A percentile compares a stretch with the other conserved stretches of the same genome.
Evolutionary conservation across 2,329 filamentous ascomycete genomes (phyloP).

Genomic region (Diaporthe ilicicola): DNA sequence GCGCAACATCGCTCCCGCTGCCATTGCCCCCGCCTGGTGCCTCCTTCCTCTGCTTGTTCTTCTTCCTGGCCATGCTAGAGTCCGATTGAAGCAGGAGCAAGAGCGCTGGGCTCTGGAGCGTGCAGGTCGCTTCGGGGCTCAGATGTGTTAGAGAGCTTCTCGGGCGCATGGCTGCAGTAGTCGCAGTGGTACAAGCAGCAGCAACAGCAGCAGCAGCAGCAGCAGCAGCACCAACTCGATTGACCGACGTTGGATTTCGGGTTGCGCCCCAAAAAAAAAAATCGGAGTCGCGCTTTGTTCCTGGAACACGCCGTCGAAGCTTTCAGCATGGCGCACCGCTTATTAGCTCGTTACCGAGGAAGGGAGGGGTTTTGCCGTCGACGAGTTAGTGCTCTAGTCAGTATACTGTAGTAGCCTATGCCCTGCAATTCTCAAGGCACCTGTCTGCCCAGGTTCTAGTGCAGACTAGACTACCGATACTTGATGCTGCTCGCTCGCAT

Average conservation of each 20-base stretch:
- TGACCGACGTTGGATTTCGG: slow-evolving; percentile 14
- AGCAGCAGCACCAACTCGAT: slow-evolving; percentile 12
- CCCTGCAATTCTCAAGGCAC: background rate
- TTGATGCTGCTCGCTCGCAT: background rate
- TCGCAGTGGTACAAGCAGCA: too few relatives aligned
- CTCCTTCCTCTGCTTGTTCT: slow-evolving; percentile 48
- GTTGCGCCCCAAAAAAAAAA: slow-evolving; percentile 1
- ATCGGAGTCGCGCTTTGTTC: slow-evolving; percentile 13
- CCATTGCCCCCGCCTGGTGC: slow-evolving; percentile 40
- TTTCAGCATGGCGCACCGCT: background rate
- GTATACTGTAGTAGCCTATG: too few relatives aligned
- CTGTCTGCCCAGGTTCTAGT: background rate
- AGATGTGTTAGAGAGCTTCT: background rate
- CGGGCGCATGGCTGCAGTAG: slow-evolving; percentile 2
- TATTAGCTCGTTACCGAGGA: background rate
- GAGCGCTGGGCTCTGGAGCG: background rate
- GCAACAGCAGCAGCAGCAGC: background rate
- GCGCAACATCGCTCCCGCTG: slow-evolving; percentile 14
- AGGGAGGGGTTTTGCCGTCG: background rate
- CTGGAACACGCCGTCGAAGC: background rate
- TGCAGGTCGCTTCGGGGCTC: background rate
- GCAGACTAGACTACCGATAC: background rate
- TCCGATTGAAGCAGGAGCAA: background rate
- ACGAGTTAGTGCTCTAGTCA: background rate
- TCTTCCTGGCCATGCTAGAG: slow-evolving; percentile 55